A percentile compares a stretch with the other conserved stretches of the same genome.
These are phyloP conservation scores for Aspergillus nidulans DNA, from an alignment of 495 filamentous ascomycete genomes.

Conservation along the genomic window DNA sequence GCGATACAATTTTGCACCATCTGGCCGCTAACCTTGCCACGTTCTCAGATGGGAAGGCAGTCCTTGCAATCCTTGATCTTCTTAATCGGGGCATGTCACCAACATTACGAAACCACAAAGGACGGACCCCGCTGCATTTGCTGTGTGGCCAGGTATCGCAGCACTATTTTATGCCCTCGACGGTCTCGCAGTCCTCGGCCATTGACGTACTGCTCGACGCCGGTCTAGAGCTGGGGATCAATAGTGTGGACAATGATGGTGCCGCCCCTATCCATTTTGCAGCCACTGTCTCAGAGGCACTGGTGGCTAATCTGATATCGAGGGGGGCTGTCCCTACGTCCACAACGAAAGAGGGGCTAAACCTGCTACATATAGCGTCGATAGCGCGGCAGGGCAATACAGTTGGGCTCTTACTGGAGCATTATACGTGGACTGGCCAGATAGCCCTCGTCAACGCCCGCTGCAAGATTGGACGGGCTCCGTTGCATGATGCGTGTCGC, in stretches of 20 bases:
- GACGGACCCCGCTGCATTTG: slow-evolving; percentile 24
- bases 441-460: slow-evolving; percentile 15
- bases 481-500: slow-evolving; percentile 33
- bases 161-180: slow-evolving; percentile 5
- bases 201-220: slow-evolving; percentile 14
- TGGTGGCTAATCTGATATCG: slow-evolving; percentile 28
- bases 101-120: slow-evolving; percentile 14
- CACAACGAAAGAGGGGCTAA: slow-evolving; percentile 26
- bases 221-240: neutral
- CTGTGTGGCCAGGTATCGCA: slow-evolving; percentile 12
- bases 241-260: slow-evolving; percentile 16
- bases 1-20: slow-evolving; percentile 16
- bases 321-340: slow-evolving; percentile 25
- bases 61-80: neutral
- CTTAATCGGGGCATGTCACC: slow-evolving; percentile 12
- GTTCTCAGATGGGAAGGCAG: neutral
- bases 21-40: slow-evolving; percentile 10
- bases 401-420: slow-evolving; percentile 33
- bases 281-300: slow-evolving; percentile 25
- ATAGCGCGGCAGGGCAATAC: slow-evolving; percentile 30
- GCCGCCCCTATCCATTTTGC: slow-evolving; percentile 32
- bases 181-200: neutral
- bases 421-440: slow-evolving; percentile 8
- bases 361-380: slow-evolving; percentile 37
- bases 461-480: slow-evolving; percentile 17